Percentiles rank a stretch among this genome's conserved stretches.
Conservation (phyloP, 805 yeast species). For the Candida hispaniensis region DNA sequence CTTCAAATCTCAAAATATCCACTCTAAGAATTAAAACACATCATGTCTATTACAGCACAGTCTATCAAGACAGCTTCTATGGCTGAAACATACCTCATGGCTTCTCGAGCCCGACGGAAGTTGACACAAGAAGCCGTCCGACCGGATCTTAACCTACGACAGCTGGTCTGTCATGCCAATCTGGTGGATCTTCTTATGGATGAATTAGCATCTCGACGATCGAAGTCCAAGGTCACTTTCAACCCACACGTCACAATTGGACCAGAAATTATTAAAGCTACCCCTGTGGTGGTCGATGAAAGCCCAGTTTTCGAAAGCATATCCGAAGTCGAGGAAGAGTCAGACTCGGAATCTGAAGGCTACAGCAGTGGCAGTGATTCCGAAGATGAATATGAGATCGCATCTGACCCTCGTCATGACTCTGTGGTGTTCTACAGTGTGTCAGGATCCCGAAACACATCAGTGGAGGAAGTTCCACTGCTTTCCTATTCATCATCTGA, state of each 20-base stretch:
- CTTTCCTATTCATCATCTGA: slow-evolving; percentile 21
- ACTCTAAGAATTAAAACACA: too few species aligned
- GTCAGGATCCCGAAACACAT: slow-evolving; percentile 4
- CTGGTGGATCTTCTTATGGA: slow-evolving; percentile 57
- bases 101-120: slow-evolving; percentile 53
- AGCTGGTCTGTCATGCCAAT: slow-evolving; percentile 60
- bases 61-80: slow-evolving; percentile 25
- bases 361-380: slow-evolving; percentile 1
- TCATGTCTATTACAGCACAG: too few species aligned
- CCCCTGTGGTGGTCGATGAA: slow-evolving; percentile 17
- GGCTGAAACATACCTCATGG: slow-evolving; percentile 49
- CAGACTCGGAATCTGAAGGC: slow-evolving; percentile 20
- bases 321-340: slow-evolving; percentile 18
- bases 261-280: slow-evolving; percentile 5
- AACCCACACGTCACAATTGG: too few species aligned
- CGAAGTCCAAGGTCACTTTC: slow-evolving; percentile 10
- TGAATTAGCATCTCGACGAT: slow-evolving; percentile 20
- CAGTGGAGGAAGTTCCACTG: slow-evolving; percentile 17
- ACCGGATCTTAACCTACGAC: slow-evolving; percentile 46
- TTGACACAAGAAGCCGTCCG: slow-evolving; percentile 51
- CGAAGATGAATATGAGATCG: slow-evolving; percentile 10
- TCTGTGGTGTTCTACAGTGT: too few species aligned
- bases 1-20: too few species aligned
- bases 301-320: slow-evolving; percentile 3
- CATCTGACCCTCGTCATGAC: slow-evolving; percentile 2